These are phyloP conservation scores for Melocanna baccifera DNA, from an alignment of 176 grass and related monocot species.

Conservation along the genomic window DNA sequence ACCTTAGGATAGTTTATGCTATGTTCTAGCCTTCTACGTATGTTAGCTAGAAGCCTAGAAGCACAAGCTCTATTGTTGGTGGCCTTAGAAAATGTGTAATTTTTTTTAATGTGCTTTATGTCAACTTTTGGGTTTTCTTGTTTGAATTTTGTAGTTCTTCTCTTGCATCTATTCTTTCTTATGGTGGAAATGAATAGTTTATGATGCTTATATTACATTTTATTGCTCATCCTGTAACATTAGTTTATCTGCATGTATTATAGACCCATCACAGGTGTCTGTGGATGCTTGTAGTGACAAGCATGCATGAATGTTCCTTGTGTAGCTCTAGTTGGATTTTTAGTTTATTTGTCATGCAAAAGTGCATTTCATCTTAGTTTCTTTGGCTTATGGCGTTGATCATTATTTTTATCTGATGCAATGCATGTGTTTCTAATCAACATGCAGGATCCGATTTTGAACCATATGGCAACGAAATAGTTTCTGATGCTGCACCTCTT, in stretches of 20 bases:
- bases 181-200: neutral
- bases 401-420: conserved; percentile 31
- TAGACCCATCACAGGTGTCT: neutral
- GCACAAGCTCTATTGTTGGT: neutral
- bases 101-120: neutral
- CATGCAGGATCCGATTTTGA: conserved; percentile 28
- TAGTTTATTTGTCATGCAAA: neutral
- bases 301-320: neutral
- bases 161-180: neutral
- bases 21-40: neutral
- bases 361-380: conserved; percentile 1
- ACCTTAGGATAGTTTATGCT: neutral
- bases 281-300: neutral
- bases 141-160: conserved; percentile 9
- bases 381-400: neutral
- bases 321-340: conserved; percentile 1
- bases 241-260: neutral
- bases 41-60: neutral
- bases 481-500: conserved; percentile 48
- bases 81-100: neutral
- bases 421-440: conserved; percentile 27
- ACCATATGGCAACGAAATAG: conserved; percentile 15
- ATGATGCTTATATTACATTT: neutral
- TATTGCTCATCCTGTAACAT: neutral
- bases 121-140: neutral